Evolutionary conservation across 805 yeast genomes (phyloP), one percentile per base, ranked within the genome.

Genomic region (Cyberlindnera nakhonratchasimensis): DNA sequence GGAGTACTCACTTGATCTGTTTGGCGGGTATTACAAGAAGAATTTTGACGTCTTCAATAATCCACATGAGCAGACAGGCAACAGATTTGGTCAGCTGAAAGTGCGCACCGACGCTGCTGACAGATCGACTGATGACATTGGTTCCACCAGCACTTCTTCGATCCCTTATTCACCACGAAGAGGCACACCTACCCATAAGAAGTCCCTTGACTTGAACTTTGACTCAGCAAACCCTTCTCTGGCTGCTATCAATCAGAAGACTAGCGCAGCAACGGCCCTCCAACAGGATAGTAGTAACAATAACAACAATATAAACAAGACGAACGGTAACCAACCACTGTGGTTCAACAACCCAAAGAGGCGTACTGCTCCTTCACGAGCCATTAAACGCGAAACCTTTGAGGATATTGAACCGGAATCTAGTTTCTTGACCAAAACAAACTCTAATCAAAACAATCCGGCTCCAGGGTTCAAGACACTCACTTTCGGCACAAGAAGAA

Each of bases 281-380:
- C 44, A 40, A 20, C 43, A 40, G 26, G 38, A 39, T 22, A 34
- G 36, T 18, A 34, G 42, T 17, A 26, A 34, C 13, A 26, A 28
- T 7, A 26, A 8, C 10, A 26, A 26, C 14, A 14, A 6, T 12
- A 23, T 12, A 23, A 9, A 8, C 12, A 23, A 23, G 8, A 12
- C 11, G 11, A 14, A 29, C 9, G 32, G 28, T 7, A 9, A 13
- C 19, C 51, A 55, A 9, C 67, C 68, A 6, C 53, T 54, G 18
- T 70, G 71, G 72, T 66, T 58, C 46, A 64, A 66, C 32, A 65
- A 66, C 36, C 66, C 72, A n/a, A 70, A 67, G 45, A 69, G 71
- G 46, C 63, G 80, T 43, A 58, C 64, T 2, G 63, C 70, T n/a
- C 79, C 80, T 8, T 67, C 69, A n/a, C 64, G 63, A 3, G 65